Percentiles rank a stretch among this genome's conserved stretches.
Evolutionary conservation across 75 land plant species (phyloP).

Genomic region (Cryptomeria japonica): DNA sequence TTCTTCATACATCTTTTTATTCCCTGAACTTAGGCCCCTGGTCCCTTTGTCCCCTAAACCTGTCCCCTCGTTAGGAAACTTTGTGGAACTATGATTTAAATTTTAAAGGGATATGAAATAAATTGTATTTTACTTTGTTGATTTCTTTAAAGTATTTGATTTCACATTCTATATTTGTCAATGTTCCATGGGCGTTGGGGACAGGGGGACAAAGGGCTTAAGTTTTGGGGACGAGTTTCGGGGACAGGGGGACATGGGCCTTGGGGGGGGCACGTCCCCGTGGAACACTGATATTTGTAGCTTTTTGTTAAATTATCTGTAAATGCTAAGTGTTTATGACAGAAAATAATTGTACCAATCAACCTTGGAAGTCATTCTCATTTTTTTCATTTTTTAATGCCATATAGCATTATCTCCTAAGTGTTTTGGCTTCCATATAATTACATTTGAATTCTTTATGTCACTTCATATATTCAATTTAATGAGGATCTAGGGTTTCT

Average conservation of each 20-base stretch:
- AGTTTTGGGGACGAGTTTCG: no score
- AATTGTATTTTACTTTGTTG: neutral
- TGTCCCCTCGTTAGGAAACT: no score
- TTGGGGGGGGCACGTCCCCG: no score
- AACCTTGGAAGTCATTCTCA: neutral
- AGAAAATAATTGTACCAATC: neutral
- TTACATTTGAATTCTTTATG: neutral
- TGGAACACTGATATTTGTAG: no score
- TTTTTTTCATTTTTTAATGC: neutral
- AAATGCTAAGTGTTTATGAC: neutral
- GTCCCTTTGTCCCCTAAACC: no score
- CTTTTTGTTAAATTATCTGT: neutral
- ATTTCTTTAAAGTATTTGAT: neutral
- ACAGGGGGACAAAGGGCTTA: no score
- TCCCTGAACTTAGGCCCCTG: no score
- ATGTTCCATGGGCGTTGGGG: no score
- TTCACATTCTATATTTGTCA: neutral
- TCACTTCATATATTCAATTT: neutral
- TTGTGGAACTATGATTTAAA: no score
- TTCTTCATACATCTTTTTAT: no score
- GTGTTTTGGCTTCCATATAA: neutral
- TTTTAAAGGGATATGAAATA: neutral
- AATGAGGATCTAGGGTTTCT: neutral
- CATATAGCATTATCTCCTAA: neutral
- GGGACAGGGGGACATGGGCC: no score